phyloP scores from a whole-genome alignment of 768 basidiomycete genomes.

The Amanita jacksonii region DNA sequence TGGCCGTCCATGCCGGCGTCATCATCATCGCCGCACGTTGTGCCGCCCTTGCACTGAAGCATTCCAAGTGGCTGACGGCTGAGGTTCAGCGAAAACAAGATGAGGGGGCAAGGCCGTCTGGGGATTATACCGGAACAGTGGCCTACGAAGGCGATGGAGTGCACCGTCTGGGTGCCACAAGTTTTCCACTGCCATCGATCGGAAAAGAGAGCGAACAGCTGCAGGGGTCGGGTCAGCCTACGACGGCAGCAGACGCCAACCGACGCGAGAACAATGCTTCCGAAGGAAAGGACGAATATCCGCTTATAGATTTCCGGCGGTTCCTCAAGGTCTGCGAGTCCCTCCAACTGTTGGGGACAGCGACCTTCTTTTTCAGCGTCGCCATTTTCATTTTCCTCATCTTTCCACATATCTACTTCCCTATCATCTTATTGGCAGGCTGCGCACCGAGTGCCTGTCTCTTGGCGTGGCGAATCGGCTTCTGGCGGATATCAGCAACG shows the following conservation, averaged over 20 bases:
- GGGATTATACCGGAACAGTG: too few species aligned
- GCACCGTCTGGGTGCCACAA: too few species aligned
- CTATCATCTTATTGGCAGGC: background rate
- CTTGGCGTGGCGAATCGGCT: background rate
- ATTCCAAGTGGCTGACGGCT: slow-evolving; percentile 1
- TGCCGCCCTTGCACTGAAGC: slow-evolving; percentile 1
- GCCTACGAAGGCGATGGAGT: too few species aligned
- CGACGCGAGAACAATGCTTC: background rate
- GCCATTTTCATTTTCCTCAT: slow-evolving; percentile 5
- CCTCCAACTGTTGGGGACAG: slow-evolving; percentile 4
- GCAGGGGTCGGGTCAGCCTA: too few species aligned
- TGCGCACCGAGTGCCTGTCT: background rate
- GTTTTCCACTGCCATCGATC: too few species aligned
- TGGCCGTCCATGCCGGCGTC: slow-evolving; percentile 5
- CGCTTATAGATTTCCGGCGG: background rate
- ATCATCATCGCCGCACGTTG: slow-evolving; percentile 6
- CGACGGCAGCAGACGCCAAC: background rate
- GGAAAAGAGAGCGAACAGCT: too few species aligned
- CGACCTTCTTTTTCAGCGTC: slow-evolving; percentile 2
- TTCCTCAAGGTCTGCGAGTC: slow-evolving; percentile 5
- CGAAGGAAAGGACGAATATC: background rate
- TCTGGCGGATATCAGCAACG: slow-evolving; percentile 2
- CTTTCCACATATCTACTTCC: background rate
- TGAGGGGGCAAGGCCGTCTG: too few species aligned
- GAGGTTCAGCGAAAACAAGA: background rate